Percentiles rank a stretch among this genome's conserved stretches.
These are phyloP conservation scores for Aegilops sharonensis DNA, from an alignment of 176 grass and related monocot genomes.

Conservation along the genomic window DNA sequence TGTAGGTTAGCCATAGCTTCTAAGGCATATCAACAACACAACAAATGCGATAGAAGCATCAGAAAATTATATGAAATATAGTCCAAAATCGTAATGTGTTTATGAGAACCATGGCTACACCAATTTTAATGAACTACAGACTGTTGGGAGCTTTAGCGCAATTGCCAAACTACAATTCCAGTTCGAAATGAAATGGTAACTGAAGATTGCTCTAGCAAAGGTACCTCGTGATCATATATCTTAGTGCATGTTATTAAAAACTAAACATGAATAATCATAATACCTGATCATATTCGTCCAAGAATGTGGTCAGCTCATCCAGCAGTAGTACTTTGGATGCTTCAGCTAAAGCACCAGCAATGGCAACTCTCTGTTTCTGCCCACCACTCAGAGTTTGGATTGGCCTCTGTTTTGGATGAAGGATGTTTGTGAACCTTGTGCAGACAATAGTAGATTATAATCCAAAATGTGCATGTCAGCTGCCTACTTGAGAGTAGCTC, in stretches of 20 bases:
- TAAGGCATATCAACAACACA: conserved; percentile 14
- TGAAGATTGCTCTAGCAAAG: neutral
- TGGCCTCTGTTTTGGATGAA: conserved; percentile 75
- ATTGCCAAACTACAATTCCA: neutral
- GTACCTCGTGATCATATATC: neutral
- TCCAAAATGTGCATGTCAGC: conserved; percentile 40
- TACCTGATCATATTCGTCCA: conserved; percentile 97
- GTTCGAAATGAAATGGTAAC: neutral
- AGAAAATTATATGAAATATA: neutral
- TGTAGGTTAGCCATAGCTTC: neutral
- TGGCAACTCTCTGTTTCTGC: conserved; percentile 98
- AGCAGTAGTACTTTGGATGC: conserved; percentile 77
- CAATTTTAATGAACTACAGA: neutral
- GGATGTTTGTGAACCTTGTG: conserved; percentile 39
- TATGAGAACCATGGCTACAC: neutral
- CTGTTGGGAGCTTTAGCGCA: neutral
- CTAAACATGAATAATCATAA: neutral
- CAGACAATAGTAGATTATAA: conserved; percentile 41
- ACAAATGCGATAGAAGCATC: neutral
- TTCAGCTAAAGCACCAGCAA: conserved; percentile 95
- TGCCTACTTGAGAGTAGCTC: conserved; percentile 84
- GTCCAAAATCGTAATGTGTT: neutral
- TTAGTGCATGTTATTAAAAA: conserved; percentile 13
- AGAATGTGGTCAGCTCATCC: conserved; percentile 91
- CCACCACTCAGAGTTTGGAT: conserved; percentile 93